Conservation (phyloP, 1,284 basidiomycete species). For the Binderoboletus segoi region DNA sequence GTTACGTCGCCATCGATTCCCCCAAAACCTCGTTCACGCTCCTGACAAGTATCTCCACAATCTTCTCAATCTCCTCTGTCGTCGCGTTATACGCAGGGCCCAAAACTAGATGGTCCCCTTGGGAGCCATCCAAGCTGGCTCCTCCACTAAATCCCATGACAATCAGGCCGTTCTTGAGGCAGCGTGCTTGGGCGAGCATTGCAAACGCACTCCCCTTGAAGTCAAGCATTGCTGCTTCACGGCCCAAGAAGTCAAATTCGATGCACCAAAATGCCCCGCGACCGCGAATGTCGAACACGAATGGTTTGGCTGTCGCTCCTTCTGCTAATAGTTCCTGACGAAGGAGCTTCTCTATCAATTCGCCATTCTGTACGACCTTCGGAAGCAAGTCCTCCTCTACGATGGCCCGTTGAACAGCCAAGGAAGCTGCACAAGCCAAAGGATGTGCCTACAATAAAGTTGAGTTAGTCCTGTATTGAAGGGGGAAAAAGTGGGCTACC, state of each 20-base stretch:
- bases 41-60: slow-evolving; percentile 61
- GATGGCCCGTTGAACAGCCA: slow-evolving; percentile 80
- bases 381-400: slow-evolving; percentile 66
- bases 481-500: slow-evolving; percentile 37
- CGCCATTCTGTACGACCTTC: slow-evolving; percentile 65
- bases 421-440: slow-evolving; percentile 71
- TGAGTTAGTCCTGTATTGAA: slow-evolving; percentile 7
- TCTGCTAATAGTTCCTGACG: slow-evolving; percentile 53
- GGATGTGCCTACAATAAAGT: slow-evolving; percentile 58
- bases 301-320: slow-evolving; percentile 60
- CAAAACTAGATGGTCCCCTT: slow-evolving; percentile 69
- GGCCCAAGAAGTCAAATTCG: slow-evolving; percentile 70
- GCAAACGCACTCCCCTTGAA: slow-evolving; percentile 59
- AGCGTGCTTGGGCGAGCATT: slow-evolving; percentile 64
- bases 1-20: slow-evolving; percentile 30
- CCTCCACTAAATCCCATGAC: slow-evolving; percentile 75
- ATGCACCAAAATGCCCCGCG: slow-evolving; percentile 81
- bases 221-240: slow-evolving; percentile 45
- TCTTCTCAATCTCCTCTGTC: slow-evolving; percentile 62
- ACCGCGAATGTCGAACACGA: slow-evolving; percentile 75
- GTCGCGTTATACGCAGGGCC: slow-evolving; percentile 78
- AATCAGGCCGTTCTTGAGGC: slow-evolving; percentile 65
- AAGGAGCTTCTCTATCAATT: slow-evolving; percentile 61
- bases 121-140: slow-evolving; percentile 66
- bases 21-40: slow-evolving; percentile 64